Conservation (phyloP, 2,329 filamentous ascomycete species). For the Aspergillus melleus region DNA sequence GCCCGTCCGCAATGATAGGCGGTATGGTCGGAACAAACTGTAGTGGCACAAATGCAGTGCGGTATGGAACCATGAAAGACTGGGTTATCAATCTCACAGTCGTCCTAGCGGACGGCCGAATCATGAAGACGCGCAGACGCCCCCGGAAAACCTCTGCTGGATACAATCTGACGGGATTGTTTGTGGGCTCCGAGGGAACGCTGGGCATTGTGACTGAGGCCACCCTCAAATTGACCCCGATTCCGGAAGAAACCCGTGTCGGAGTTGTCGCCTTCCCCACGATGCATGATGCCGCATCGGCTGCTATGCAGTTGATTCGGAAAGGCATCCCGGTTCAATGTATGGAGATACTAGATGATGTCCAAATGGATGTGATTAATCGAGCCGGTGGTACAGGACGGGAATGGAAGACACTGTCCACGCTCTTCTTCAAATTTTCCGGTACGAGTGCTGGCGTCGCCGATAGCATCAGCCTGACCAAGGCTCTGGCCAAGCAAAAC, state of each 20-base stretch:
- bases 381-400: constrained; percentile 60
- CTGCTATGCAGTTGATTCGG: constrained; percentile 64
- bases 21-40: constrained; percentile 69
- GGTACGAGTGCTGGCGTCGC: constrained; percentile 75
- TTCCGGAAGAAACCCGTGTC: constrained; percentile 64
- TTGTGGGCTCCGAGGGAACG: constrained; percentile 71
- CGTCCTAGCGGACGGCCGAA: constrained; percentile 66
- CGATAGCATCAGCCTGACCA: constrained; percentile 72
- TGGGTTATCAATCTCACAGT: constrained; percentile 72
- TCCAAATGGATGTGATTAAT: constrained; percentile 67
- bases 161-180: constrained; percentile 69
- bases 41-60: constrained; percentile 59
- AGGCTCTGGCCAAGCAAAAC: constrained; percentile 65
- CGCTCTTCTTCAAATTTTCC: constrained; percentile 60
- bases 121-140: constrained; percentile 67
- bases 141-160: constrained; percentile 70
- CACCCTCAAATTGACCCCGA: constrained; percentile 65
- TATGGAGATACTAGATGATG: constrained; percentile 63
- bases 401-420: constrained; percentile 42
- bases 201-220: constrained; percentile 70
- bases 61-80: constrained; percentile 76
- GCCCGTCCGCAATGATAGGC: constrained; percentile 61
- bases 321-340: constrained; percentile 67
- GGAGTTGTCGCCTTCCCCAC: constrained; percentile 63
- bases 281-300: constrained; percentile 62